These are phyloP conservation scores for Setaria viridis DNA, from an alignment of 202 grass and related monocot genomes.

Conservation along the genomic window DNA sequence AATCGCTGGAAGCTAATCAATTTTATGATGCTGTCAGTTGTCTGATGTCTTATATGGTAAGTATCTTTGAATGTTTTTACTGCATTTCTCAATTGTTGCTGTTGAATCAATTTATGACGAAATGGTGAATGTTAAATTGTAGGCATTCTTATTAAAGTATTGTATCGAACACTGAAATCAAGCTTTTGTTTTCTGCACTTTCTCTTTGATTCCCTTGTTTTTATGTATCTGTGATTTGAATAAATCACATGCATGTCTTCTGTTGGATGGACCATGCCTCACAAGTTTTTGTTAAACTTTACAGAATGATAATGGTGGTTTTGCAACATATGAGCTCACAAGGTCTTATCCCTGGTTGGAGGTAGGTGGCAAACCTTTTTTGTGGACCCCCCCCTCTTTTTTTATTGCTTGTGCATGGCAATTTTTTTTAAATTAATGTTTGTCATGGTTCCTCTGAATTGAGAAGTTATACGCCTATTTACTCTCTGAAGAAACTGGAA, in stretches of 20 bases:
- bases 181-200: conserved; percentile 39
- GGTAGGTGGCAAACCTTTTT: conserved; percentile 49
- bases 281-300: conserved; percentile 34
- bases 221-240: conserved; percentile 23
- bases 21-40: conserved; percentile 89
- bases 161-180: not conserved
- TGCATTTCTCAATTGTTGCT: conserved; percentile 4
- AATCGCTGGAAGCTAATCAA: conserved; percentile 58
- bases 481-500: conserved; percentile 19
- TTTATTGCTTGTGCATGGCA: not conserved
- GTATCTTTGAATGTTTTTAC: not conserved
- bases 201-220: conserved; percentile 31
- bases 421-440: not conserved
- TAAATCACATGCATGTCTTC: conserved; percentile 8
- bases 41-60: conserved; percentile 87
- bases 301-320: conserved; percentile 90
- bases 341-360: conserved; percentile 92
- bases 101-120: conserved; percentile 7
- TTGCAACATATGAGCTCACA: conserved; percentile 88
- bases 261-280: conserved; percentile 16
- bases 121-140: not conserved
- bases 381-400: not conserved
- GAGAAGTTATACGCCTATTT: not conserved
- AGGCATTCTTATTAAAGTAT: not conserved
- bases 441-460: not conserved